Percentiles rank a stretch among this genome's conserved stretches.
Conservation (phyloP, 805 yeast genomes). For the Myxozyma mucilagina region DNA sequence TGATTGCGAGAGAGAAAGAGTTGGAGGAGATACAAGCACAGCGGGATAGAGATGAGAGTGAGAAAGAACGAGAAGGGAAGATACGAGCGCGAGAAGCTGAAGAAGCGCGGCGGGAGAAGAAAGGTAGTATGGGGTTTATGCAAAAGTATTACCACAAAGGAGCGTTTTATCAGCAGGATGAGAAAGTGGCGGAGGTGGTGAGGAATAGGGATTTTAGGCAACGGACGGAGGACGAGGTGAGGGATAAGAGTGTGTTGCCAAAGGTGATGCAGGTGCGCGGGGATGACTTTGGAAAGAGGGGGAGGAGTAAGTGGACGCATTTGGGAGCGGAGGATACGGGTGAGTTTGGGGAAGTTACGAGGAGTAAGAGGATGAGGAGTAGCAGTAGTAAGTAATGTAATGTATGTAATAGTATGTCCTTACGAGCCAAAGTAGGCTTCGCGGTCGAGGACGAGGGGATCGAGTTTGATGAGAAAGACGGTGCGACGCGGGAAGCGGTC, state of each 20-base stretch:
- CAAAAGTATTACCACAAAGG: constrained; percentile 40
- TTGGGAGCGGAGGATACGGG: constrained; percentile 40
- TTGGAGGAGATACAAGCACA: constrained; percentile 41
- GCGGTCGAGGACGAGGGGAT: constrained; percentile 55
- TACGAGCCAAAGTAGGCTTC: constrained; percentile 47
- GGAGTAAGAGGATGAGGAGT: no score
- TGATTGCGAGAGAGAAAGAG: constrained; percentile 41
- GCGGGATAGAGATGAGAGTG: constrained; percentile 38
- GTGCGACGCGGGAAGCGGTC: constrained; percentile 64
- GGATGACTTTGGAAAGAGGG: constrained; percentile 37
- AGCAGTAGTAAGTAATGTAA: no score
- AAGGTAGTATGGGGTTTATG: constrained; percentile 31
- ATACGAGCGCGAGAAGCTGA: constrained; percentile 27
- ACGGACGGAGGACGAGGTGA: constrained; percentile 39
- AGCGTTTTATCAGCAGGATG: constrained; percentile 40
- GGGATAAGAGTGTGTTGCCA: constrained; percentile 37
- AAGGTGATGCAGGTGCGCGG: constrained; percentile 38
- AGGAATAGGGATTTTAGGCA: constrained; percentile 39
- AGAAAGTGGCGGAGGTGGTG: constrained; percentile 37
- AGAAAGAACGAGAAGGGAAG: constrained; percentile 27
- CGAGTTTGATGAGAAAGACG: constrained; percentile 73
- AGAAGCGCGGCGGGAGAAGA: constrained; percentile 14
- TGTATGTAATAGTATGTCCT: no score
- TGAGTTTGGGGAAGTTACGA: no score
- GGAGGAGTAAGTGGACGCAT: constrained; percentile 37